Conservation (phyloP, 805 yeast species). For the Kregervanrija delftensis region DNA sequence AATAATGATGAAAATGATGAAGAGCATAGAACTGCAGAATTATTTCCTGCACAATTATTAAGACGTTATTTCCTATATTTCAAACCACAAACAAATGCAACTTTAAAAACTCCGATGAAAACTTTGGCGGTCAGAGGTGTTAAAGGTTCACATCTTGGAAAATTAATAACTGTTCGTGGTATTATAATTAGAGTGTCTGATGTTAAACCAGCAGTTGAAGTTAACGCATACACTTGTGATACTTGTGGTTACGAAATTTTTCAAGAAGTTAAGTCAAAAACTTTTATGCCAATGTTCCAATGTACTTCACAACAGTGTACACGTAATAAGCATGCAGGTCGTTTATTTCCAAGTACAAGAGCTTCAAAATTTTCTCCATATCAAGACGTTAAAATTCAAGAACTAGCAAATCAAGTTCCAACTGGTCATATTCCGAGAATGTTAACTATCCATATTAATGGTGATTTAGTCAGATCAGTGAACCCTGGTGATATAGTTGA, state of each 20-base stretch:
- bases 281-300: conserved; percentile 80
- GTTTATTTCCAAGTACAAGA: conserved; percentile 84
- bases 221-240: conserved; percentile 95
- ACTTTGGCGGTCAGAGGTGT: conserved; percentile 86
- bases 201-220: conserved; percentile 86
- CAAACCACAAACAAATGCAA: conserved; percentile 56
- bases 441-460: conserved; percentile 81
- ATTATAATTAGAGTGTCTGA: conserved; percentile 94
- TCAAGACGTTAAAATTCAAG: conserved; percentile 94
- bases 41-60: conserved; percentile 81
- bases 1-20: conserved; percentile 11
- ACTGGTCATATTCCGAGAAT: conserved; percentile 96
- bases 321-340: conserved; percentile 78
- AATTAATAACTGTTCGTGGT: conserved; percentile 84
- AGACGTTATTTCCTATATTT: conserved; percentile 85
- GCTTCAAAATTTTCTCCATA: conserved; percentile 93
- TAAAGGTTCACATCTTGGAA: conserved; percentile 77
- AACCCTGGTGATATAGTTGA: conserved; percentile 95
- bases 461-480: conserved; percentile 78
- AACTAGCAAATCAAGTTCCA: conserved; percentile 92
- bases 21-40: conserved; percentile 30
- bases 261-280: conserved; percentile 83
- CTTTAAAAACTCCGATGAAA: conserved; percentile 33
- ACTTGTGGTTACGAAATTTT: conserved; percentile 94
- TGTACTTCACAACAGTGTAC: conserved; percentile 80